A percentile compares a stretch with the other conserved stretches of the same genome.
phyloP scores from a whole-genome alignment of 2,329 filamentous ascomycete species.

The Cylindrodendrum hubeiense region DNA sequence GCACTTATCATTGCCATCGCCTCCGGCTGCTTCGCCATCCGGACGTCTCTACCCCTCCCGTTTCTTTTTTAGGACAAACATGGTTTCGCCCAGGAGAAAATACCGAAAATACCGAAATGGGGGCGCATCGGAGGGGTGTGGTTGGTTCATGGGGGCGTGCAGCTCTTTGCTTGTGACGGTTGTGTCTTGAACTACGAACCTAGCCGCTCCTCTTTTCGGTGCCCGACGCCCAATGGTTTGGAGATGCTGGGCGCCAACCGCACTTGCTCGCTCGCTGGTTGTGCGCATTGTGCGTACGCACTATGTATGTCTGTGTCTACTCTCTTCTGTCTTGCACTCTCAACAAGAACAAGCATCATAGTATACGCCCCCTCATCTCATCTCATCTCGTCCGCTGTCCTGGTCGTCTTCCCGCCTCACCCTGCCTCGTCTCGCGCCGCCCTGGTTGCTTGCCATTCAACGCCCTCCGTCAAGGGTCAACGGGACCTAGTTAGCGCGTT shows the following conservation, averaged over 20 bases:
- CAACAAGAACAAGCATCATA: not conserved
- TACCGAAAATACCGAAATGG: constrained; percentile 22
- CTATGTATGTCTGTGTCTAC: constrained; percentile 6
- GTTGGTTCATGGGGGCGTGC: constrained; percentile 31
- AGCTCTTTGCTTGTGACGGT: constrained; percentile 36
- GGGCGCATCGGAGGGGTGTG: constrained; percentile 14
- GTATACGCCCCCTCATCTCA: not conserved
- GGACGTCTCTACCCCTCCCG: constrained; percentile 22
- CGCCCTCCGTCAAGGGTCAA: constrained; percentile 7
- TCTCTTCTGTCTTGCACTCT: constrained; percentile 10
- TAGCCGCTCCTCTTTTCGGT: constrained; percentile 34
- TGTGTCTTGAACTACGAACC: constrained; percentile 37
- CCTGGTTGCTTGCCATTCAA: constrained; percentile 1
- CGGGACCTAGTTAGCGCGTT: not conserved
- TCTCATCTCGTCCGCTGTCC: not conserved
- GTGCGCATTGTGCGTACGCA: not conserved
- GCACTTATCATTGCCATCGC: not conserved
- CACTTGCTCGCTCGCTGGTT: not conserved
- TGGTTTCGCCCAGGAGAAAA: constrained; percentile 21
- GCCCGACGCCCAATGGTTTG: constrained; percentile 37
- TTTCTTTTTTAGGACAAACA: constrained; percentile 26
- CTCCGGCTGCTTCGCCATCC: constrained; percentile 20
- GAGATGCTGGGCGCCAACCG: constrained; percentile 29
- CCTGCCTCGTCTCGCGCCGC: not conserved
- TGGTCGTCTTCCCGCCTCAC: not conserved